Evolutionary conservation across 306 rosid species (phyloP).

Genomic region (Ammopiptanthus mongolicus): DNA sequence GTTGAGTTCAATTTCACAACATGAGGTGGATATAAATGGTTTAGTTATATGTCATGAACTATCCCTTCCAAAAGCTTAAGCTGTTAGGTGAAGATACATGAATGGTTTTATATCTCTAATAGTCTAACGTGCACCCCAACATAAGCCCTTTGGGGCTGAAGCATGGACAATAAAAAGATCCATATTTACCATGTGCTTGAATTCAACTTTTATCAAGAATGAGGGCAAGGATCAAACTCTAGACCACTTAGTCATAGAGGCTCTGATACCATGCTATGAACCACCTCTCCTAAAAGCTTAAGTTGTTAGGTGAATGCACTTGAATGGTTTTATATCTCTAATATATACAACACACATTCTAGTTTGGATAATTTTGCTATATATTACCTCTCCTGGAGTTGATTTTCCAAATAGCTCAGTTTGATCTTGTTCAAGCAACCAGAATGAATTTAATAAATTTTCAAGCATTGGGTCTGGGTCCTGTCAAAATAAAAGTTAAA

Average conservation of each 20-base stretch:
- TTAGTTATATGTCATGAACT: neutral
- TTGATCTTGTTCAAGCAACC: neutral
- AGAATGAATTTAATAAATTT: conserved; percentile 5
- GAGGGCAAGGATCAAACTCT: neutral
- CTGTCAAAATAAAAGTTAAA: neutral
- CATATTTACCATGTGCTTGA: neutral
- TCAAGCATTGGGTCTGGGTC: conserved; percentile 16
- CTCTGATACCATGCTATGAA: too few species aligned
- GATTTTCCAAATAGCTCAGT: neutral
- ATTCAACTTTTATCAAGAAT: too few species aligned
- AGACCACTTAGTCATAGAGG: too few species aligned
- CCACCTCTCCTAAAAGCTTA: neutral
- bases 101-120: neutral
- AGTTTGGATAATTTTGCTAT: neutral
- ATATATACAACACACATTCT: neutral
- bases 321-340: neutral
- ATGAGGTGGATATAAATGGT: neutral
- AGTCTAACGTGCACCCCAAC: neutral
- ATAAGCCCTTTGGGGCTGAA: neutral
- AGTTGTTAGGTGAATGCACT: neutral
- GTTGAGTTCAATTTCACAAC: neutral
- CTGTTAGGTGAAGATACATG: neutral
- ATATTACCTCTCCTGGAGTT: conserved; percentile 11
- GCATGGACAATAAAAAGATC: neutral
- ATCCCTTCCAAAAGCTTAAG: neutral